These are phyloP conservation scores for Xylaria scruposa DNA, from an alignment of 495 filamentous ascomycete genomes.

Conservation along the genomic window DNA sequence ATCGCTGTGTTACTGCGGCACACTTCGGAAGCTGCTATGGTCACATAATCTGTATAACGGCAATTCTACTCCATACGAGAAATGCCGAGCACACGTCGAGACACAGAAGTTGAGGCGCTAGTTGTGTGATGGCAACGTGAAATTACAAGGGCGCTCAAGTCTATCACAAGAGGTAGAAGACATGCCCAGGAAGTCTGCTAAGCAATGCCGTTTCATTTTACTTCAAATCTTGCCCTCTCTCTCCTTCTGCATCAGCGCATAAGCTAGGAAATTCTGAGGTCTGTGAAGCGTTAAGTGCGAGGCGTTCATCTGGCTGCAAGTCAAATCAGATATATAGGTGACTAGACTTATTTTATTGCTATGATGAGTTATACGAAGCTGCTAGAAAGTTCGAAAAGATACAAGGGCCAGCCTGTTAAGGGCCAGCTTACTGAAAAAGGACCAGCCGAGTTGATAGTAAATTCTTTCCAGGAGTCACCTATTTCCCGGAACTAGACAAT, in stretches of 20 bases:
- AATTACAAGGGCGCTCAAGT: background rate
- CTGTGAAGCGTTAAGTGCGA: background rate
- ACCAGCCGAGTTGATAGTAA: background rate
- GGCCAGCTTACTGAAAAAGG: no score
- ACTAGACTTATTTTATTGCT: background rate
- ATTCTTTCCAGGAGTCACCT: background rate
- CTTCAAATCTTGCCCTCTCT: background rate
- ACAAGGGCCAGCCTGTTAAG: background rate
- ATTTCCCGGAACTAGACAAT: background rate
- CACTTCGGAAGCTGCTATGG: background rate
- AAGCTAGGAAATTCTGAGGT: background rate
- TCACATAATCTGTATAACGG: background rate
- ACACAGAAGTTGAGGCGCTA: background rate
- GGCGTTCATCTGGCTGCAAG: background rate
- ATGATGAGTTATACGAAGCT: background rate
- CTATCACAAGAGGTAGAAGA: background rate
- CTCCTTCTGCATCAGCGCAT: background rate
- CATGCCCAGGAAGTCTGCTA: background rate
- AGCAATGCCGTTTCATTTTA: background rate
- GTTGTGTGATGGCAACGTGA: background rate
- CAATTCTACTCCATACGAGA: background rate
- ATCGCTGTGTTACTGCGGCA: background rate
- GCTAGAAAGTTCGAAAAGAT: background rate
- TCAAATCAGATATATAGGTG: background rate
- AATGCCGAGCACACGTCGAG: background rate